Percentiles rank a stretch among this genome's conserved stretches.
These are phyloP conservation scores for Axilococcus clingmanii DNA, from an alignment of 139 green algal genomes.

Conservation along the genomic window DNA sequence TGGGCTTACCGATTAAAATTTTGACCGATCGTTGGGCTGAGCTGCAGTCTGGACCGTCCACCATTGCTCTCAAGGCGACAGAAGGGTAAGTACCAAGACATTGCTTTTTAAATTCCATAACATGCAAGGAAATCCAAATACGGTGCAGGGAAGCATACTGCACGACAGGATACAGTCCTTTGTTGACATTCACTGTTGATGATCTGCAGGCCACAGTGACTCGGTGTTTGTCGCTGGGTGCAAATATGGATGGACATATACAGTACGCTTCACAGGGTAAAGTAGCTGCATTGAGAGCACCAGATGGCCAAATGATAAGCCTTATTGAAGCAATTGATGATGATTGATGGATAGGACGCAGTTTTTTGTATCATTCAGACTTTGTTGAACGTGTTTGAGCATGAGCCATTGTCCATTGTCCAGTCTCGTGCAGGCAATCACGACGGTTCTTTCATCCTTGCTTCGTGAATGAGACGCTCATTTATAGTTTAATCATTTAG, in stretches of 20 bases:
- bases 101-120: background rate
- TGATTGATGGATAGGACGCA: too few relatives aligned
- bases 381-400: too few relatives aligned
- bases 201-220: conserved; percentile 56
- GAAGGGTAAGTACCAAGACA: conserved; percentile 25
- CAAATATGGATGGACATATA: conserved; percentile 55
- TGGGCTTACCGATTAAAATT: conserved; percentile 49
- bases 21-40: conserved; percentile 67
- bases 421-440: too few relatives aligned
- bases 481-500: too few relatives aligned
- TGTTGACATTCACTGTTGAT: conserved; percentile 54
- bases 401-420: too few relatives aligned
- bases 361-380: too few relatives aligned
- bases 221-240: conserved; percentile 46
- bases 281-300: conserved; percentile 43
- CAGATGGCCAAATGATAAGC: conserved; percentile 59
- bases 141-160: conserved; percentile 47
- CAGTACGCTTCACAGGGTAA: conserved; percentile 47
- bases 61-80: conserved; percentile 38
- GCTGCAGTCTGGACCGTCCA: conserved; percentile 33
- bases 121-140: background rate
- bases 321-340: conserved; percentile 47
- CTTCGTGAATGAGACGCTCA: too few relatives aligned
- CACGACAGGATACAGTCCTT: conserved; percentile 39
- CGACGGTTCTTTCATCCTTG: too few relatives aligned